Conservation (phyloP, 257 asterid species). For the Cordia subcordata region DNA sequence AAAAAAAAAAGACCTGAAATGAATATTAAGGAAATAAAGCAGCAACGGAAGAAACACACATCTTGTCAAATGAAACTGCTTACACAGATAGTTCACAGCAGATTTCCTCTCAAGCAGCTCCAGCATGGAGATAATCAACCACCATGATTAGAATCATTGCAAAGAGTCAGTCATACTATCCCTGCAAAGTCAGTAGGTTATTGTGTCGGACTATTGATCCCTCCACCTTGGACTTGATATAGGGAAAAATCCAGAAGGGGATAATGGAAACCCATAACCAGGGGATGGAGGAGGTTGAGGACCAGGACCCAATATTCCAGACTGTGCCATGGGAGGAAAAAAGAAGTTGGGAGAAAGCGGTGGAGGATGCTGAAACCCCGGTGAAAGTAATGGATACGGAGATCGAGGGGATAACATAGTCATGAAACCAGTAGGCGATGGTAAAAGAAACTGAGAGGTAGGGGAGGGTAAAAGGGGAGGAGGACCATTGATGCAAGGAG, state of each 20-base stretch:
- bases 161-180: slow-evolving; percentile 20
- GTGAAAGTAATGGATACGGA: slow-evolving; percentile 78
- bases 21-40: slow-evolving; percentile 16
- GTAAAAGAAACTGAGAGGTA: slow-evolving; percentile 73
- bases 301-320: slow-evolving; percentile 77
- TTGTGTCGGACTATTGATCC: slow-evolving; percentile 39
- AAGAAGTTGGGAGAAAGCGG: slow-evolving; percentile 76
- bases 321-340: slow-evolving; percentile 56
- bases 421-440: slow-evolving; percentile 73
- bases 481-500: slow-evolving; percentile 51
- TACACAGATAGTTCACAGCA: slow-evolving; percentile 24
- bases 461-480: slow-evolving; percentile 76
- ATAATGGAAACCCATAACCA: slow-evolving; percentile 77
- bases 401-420: slow-evolving; percentile 73
- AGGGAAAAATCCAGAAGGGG: slow-evolving; percentile 78
- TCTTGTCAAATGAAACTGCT: slow-evolving; percentile 19
- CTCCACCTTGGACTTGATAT: slow-evolving; percentile 86
- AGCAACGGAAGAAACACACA: slow-evolving; percentile 14
- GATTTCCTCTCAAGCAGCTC: slow-evolving; percentile 26
- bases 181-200: slow-evolving; percentile 32
- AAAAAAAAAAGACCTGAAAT: slow-evolving; percentile 11
- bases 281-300: slow-evolving; percentile 86
- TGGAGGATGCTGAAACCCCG: slow-evolving; percentile 65
- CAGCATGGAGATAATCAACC: slow-evolving; percentile 14
- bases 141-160: slow-evolving; percentile 18